Evolutionary conservation across 768 basidiomycete genomes (phyloP).

Genomic region (Imleria badia): DNA sequence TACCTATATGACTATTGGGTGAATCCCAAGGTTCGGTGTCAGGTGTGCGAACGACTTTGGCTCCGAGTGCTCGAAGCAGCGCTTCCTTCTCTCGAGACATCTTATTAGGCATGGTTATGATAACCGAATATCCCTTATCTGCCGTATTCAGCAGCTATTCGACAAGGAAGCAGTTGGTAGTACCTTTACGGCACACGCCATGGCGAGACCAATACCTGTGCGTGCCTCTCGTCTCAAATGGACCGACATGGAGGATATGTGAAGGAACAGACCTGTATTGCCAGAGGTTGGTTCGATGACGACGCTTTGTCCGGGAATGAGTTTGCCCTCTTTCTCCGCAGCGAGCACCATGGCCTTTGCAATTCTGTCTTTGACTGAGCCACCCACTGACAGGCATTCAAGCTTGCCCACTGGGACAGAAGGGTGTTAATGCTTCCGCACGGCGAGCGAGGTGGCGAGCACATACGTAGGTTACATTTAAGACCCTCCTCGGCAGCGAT

Average conservation of each 20-base stretch:
- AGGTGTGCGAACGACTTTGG: slow-evolving; percentile 93
- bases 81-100: slow-evolving; percentile 98
- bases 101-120: slow-evolving; percentile 91
- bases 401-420: slow-evolving; percentile 73
- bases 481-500: slow-evolving; percentile 72
- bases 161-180: slow-evolving; percentile 4
- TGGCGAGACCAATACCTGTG: slow-evolving; percentile 87
- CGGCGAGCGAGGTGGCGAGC: neutral
- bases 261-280: slow-evolving; percentile 72
- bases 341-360: slow-evolving; percentile 95
- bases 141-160: slow-evolving; percentile 66
- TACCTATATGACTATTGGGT: slow-evolving; percentile 90
- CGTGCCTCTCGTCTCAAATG: neutral
- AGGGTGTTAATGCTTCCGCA: neutral
- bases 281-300: slow-evolving; percentile 96
- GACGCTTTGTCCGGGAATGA: slow-evolving; percentile 84
- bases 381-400: slow-evolving; percentile 89
- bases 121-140: slow-evolving; percentile 90
- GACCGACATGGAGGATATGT: neutral
- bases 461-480: slow-evolving; percentile 87
- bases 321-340: slow-evolving; percentile 85
- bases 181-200: slow-evolving; percentile 95
- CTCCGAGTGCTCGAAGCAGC: slow-evolving; percentile 85
- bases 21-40: slow-evolving; percentile 88
- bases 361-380: slow-evolving; percentile 94